phyloP scores from a whole-genome alignment of 2,329 filamentous ascomycete species.

The Scopulariopsis brevicaulis region DNA sequence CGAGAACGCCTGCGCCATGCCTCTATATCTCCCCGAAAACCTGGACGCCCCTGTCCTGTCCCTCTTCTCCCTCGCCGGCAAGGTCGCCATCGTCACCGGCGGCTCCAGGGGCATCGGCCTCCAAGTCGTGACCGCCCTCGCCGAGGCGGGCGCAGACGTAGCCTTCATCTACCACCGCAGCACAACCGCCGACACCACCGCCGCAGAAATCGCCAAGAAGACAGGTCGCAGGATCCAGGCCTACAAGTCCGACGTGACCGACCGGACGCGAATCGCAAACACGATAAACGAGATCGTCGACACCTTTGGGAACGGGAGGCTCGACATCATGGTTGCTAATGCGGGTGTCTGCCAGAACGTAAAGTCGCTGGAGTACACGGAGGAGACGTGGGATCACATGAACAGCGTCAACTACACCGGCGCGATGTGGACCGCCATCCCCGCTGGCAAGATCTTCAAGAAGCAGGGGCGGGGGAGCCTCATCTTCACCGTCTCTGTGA shows the following conservation, averaged over 20 bases:
- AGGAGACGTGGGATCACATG: slow-evolving; percentile 19
- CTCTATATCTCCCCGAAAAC: not conserved
- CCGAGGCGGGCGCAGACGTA: not conserved
- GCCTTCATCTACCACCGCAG: not conserved
- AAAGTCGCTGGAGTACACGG: not conserved
- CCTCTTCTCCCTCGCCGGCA: not conserved
- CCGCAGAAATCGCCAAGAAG: not conserved
- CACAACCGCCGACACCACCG: not conserved
- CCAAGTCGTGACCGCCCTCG: not conserved
- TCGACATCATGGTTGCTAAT: slow-evolving; percentile 35
- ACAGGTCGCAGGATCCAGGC: not conserved
- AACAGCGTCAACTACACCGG: slow-evolving; percentile 66
- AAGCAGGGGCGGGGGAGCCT: slow-evolving; percentile 49
- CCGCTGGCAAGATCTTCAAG: slow-evolving; percentile 57
- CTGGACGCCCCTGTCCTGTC: not conserved
- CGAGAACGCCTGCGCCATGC: not conserved
- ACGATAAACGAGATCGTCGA: not conserved
- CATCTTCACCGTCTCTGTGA: slow-evolving; percentile 70
- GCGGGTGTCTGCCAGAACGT: slow-evolving; percentile 41
- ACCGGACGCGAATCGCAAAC: not conserved
- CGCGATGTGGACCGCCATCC: slow-evolving; percentile 65
- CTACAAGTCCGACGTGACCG: not conserved
- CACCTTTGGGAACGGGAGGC: not conserved
- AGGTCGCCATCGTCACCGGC: not conserved
- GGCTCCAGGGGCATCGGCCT: not conserved